Evolutionary conservation across 2,329 filamentous ascomycete species (phyloP).

Genomic region (Neurospora sp.): DNA sequence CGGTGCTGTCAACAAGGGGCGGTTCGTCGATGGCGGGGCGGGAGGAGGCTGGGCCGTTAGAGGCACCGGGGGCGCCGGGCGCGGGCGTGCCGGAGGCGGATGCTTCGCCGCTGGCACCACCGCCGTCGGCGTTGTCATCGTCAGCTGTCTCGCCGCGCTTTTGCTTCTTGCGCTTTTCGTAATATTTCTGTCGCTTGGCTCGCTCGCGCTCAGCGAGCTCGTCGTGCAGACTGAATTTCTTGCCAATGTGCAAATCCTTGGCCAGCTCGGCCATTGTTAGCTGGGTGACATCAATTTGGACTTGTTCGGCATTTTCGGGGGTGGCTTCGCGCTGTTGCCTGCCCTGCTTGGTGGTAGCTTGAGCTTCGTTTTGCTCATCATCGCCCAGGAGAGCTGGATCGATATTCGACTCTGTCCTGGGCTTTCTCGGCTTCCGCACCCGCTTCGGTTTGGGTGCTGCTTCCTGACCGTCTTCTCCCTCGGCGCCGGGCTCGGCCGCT

Average conservation of each 20-base stretch:
- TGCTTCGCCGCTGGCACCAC: slow-evolving; percentile 4
- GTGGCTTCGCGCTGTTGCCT: slow-evolving; percentile 38
- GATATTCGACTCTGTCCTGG: slow-evolving; percentile 3
- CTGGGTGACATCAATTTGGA: slow-evolving; percentile 53
- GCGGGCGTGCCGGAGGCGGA: slow-evolving; percentile 2
- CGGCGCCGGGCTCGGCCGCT: slow-evolving; percentile 11
- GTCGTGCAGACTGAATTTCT: slow-evolving; percentile 64
- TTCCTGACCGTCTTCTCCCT: slow-evolving; percentile 6
- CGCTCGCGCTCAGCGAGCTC: slow-evolving; percentile 61
- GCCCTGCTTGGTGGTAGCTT: slow-evolving; percentile 18
- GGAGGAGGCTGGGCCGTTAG: too few relatives aligned
- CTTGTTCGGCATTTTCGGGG: slow-evolving; percentile 53
- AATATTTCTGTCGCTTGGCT: slow-evolving; percentile 25
- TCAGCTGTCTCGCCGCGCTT: slow-evolving; percentile 15
- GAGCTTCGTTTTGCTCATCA: slow-evolving; percentile 10
- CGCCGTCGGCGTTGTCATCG: slow-evolving; percentile 13
- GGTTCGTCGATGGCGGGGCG: too few relatives aligned
- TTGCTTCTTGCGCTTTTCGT: slow-evolving; percentile 31
- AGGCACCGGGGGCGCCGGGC: too few relatives aligned
- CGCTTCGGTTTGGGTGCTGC: slow-evolving; percentile 7
- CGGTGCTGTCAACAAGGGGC: too few relatives aligned
- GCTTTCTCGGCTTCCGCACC: slow-evolving; percentile 9
- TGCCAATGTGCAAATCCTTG: slow-evolving; percentile 60
- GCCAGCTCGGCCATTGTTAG: slow-evolving; percentile 67
- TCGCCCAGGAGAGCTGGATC: slow-evolving; percentile 10